Evolutionary conservation across 1,284 basidiomycete genomes (phyloP), one percentile per base, ranked within the genome.

Genomic region (Microbotryum saponariae): DNA sequence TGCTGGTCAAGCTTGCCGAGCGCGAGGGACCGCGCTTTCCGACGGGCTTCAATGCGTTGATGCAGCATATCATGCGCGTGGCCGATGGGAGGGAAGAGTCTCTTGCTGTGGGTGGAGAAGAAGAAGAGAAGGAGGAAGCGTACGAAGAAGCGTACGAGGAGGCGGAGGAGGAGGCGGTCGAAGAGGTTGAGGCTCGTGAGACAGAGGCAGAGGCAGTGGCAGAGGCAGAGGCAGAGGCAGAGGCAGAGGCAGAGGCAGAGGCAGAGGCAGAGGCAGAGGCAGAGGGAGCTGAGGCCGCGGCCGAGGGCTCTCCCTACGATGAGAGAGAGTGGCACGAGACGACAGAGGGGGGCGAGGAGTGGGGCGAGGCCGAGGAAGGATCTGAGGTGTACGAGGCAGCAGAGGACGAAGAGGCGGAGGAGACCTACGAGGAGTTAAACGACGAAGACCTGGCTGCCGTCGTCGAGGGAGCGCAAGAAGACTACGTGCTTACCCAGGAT

Each of bases 11-110:
- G 7, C 37, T 72, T 10, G 56, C 54, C 10, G 18, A 58, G 5
- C 60, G 61, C 44, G 37, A 42, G 37, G 37, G 37, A 16, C 58
- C 64, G 23, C 52, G 70, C 1, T 71, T 71, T 60, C 60, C 66
- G 37, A 65, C 55, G 37, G 67, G 67, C 14, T 72, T 72, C 63
- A 72, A 71, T 45, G 68, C 67, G 6, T 61, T 72, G n/a, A 67
- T 65, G 3, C 56, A 65, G 29, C 70, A 72, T 54, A 60, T 70
- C 29, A 66, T 66, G 20, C 37, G 37, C 37, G 37, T 42, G 9
- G 37, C 37, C 12, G 37, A 42, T 18, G 37, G 37, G 12, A 12
- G 37, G 37, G 37, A 42, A 42, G 37, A 42, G 3, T 42, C 37
- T 1, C 37, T 16, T 42, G 37, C 37, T 42, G 37, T 4, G 37